phyloP scores from a whole-genome alignment of 2,329 filamentous ascomycete species.

The Hysterium pulicare region DNA sequence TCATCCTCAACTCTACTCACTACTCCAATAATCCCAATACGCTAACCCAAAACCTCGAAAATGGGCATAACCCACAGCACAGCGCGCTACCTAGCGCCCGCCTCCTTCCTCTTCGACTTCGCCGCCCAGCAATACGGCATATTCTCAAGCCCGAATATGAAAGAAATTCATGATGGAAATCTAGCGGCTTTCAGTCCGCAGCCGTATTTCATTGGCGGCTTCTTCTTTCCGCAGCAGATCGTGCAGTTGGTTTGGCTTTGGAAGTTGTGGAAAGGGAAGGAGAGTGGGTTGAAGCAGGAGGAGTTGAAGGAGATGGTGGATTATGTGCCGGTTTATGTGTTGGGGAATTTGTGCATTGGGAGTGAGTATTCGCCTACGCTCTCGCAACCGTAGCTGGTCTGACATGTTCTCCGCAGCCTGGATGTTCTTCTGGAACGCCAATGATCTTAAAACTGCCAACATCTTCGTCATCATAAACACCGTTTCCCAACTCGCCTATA shows the following conservation, averaged over 20 bases:
- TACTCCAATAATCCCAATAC: not conserved
- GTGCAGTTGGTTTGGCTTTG: slow-evolving; percentile 59
- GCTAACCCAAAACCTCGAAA: no score
- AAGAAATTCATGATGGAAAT: slow-evolving; percentile 57
- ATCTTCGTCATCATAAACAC: slow-evolving; percentile 57
- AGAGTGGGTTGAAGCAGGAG: slow-evolving; percentile 34
- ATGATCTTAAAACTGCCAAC: slow-evolving; percentile 50
- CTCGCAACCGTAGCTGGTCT: not conserved
- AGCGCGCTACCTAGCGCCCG: slow-evolving; percentile 53
- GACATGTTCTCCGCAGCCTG: slow-evolving; percentile 37
- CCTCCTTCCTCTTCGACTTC: slow-evolving; percentile 56
- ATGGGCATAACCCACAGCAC: slow-evolving; percentile 56
- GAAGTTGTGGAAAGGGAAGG: slow-evolving; percentile 50
- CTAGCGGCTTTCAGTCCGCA: slow-evolving; percentile 58
- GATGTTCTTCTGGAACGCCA: slow-evolving; percentile 62
- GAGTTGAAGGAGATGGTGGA: slow-evolving; percentile 51
- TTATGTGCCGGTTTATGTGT: slow-evolving; percentile 54
- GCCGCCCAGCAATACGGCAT: slow-evolving; percentile 59
- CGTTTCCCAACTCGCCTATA: slow-evolving; percentile 53
- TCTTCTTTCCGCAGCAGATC: slow-evolving; percentile 61
- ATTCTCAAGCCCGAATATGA: slow-evolving; percentile 56
- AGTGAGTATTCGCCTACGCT: slow-evolving; percentile 35
- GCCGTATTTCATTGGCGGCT: slow-evolving; percentile 57
- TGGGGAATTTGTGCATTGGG: slow-evolving; percentile 59
- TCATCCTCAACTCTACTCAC: not conserved